Evolutionary conservation across 2,329 filamentous ascomycete genomes (phyloP).

Genomic region (Penicillium sp.): DNA sequence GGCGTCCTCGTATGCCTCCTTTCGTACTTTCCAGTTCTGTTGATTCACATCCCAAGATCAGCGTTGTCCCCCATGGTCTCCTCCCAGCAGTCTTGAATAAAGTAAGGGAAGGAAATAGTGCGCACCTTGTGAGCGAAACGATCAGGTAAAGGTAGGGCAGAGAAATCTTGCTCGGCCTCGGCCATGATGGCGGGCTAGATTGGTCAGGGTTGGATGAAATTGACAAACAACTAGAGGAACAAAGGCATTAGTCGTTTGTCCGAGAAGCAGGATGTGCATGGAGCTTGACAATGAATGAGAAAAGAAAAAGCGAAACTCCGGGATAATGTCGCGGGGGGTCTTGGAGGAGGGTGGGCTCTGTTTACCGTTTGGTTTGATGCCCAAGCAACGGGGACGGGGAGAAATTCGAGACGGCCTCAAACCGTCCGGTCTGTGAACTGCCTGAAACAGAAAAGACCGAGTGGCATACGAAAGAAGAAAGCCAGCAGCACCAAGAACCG

Average conservation of each 20-base stretch:
- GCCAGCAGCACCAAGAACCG: background rate
- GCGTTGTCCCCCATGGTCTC: constrained; percentile 4
- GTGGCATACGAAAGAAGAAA: background rate
- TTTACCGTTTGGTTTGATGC: constrained; percentile 25
- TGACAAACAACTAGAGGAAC: background rate
- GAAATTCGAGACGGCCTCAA: constrained; percentile 15
- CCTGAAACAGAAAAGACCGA: background rate
- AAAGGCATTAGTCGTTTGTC: constrained; percentile 6
- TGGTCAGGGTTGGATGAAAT: constrained; percentile 4
- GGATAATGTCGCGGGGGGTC: background rate
- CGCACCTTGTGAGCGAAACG: constrained; percentile 49
- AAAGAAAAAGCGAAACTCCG: no score
- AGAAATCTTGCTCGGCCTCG: constrained; percentile 49
- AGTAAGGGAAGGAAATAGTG: background rate
- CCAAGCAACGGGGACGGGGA: constrained; percentile 19
- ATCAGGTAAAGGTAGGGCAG: constrained; percentile 47
- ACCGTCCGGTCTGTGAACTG: constrained; percentile 8
- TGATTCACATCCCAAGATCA: constrained; percentile 23
- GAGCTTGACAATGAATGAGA: background rate
- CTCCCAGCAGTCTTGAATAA: background rate
- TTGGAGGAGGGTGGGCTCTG: background rate
- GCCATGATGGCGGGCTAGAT: constrained; percentile 39
- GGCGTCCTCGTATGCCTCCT: constrained; percentile 91
- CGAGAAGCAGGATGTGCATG: background rate
- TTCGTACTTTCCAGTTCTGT: constrained; percentile 94